Evolutionary conservation across 345 rosid species (phyloP), one percentile per base, ranked within the genome.

Genomic region (Gossypium thurberi): DNA sequence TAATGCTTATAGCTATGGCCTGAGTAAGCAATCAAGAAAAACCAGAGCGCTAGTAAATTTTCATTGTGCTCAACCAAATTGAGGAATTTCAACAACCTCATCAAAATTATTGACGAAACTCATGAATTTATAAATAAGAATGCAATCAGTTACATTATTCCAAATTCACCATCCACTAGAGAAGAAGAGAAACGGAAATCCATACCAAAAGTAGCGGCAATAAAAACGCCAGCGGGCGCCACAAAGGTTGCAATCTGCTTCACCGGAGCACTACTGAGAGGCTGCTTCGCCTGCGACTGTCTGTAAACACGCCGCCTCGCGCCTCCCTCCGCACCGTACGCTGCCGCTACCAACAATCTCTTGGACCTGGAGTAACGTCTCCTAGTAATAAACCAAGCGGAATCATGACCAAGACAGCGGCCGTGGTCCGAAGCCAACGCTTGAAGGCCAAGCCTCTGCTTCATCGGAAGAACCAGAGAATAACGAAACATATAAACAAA

Each of bases 181-280:
- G 17, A 69, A 15, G 42, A 50, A 52, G 25, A 18, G 9, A 47
- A 52, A 69, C 62, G 21, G 47, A 61, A 72, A 70, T 50, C 78
- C 86, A 71, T 87, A 94, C 98, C 97, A 55, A 90, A 92, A 42
- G 92, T 81, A 78, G 82, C 85, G 7, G 84, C 85, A 11, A 86
- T 69, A 43, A 90, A 82, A 3, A 83, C 84, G 55, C 86, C 96
- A 1, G 93, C 86, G 0, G 97, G 97, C 23, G 79, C 82, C 37
- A 82, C 78, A 44, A 78, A 78, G 1, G 95, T 84, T 15, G 90
- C 86, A 82, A 88, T 65, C 85, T 86, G 88, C 85, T 87, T 83
- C 28, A 86, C 82, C 9, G 85, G 81, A 81, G 84, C 84, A 57
- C 53, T 82, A 68, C 82, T 60, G 23, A 81, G 73, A 51, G 85